These are phyloP conservation scores for Trichosporon faecale DNA, from an alignment of 1,284 basidiomycete species.

Conservation along the genomic window DNA sequence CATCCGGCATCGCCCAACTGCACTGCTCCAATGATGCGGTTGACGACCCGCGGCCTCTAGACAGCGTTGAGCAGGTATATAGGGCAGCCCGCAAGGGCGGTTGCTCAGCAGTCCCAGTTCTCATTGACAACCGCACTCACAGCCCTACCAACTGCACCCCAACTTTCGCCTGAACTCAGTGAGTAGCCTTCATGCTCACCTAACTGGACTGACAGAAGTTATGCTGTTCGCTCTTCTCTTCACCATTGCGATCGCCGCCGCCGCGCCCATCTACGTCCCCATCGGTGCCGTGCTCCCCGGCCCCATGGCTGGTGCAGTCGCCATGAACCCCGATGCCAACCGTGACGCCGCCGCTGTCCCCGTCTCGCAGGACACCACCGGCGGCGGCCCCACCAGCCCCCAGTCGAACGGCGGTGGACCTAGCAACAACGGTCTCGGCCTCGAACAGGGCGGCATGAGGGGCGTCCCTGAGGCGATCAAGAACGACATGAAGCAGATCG, in stretches of 20 bases:
- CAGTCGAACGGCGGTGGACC: background rate
- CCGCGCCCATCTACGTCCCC: background rate
- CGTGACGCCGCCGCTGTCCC: background rate
- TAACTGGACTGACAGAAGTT: background rate
- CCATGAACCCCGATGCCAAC: background rate
- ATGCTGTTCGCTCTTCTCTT: background rate
- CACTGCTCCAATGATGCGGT: no score
- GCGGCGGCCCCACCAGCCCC: no score
- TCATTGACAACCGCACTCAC: no score
- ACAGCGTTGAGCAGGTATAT: no score
- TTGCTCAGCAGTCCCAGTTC: no score
- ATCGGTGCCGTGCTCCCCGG: background rate
- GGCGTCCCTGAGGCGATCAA: background rate
- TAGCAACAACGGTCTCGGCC: background rate
- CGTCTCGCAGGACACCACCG: background rate
- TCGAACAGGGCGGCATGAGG: background rate
- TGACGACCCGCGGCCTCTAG: no score
- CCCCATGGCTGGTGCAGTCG: background rate
- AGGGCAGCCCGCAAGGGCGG: no score
- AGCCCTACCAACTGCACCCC: no score
- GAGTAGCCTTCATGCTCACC: background rate
- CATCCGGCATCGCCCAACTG: no score
- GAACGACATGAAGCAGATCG: background rate
- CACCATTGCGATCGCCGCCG: background rate
- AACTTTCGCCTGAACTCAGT: no score